These are phyloP conservation scores for Colletotrichum phormii DNA, from an alignment of 2,329 filamentous ascomycete species.

Conservation along the genomic window DNA sequence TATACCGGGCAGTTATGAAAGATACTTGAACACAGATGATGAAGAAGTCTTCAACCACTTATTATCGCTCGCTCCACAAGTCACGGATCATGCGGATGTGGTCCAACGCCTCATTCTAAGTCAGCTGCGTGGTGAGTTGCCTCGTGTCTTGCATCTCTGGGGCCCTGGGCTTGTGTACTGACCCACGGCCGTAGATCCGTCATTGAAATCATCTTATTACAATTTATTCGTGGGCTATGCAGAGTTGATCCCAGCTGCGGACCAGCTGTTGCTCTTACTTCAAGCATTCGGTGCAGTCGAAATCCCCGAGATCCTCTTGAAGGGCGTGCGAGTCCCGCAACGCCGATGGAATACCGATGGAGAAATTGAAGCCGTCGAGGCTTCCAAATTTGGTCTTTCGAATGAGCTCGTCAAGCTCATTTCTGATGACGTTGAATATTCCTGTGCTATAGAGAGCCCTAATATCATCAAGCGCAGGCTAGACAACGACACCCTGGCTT, in stretches of 20 bases:
- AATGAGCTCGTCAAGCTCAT: slow-evolving; percentile 38
- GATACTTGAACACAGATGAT: slow-evolving; percentile 49
- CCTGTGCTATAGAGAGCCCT: slow-evolving; percentile 11
- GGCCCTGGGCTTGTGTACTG: not conserved
- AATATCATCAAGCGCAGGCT: slow-evolving; percentile 36
- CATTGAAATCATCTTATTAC: slow-evolving; percentile 33
- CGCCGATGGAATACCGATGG: slow-evolving; percentile 41
- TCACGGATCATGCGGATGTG: slow-evolving; percentile 37
- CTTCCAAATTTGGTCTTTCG: slow-evolving; percentile 41
- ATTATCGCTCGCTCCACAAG: slow-evolving; percentile 33
- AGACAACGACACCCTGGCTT: slow-evolving; percentile 37
- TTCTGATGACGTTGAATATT: slow-evolving; percentile 34
- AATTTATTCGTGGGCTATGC: slow-evolving; percentile 43
- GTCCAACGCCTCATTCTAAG: slow-evolving; percentile 41
- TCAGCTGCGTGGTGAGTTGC: slow-evolving; percentile 15
- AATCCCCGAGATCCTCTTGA: slow-evolving; percentile 42
- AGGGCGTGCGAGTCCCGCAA: slow-evolving; percentile 38
- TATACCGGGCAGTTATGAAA: slow-evolving; percentile 43
- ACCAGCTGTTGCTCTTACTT: slow-evolving; percentile 43
- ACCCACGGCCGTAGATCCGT: not conserved
- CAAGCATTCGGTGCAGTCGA: slow-evolving; percentile 35
- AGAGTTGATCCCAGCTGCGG: slow-evolving; percentile 40
- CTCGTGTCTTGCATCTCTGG: fast-evolving
- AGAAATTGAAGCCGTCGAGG: slow-evolving; percentile 41
- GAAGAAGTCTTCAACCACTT: slow-evolving; percentile 45